phyloP scores from a whole-genome alignment of 805 yeast genomes.

The Candida corydali region DNA sequence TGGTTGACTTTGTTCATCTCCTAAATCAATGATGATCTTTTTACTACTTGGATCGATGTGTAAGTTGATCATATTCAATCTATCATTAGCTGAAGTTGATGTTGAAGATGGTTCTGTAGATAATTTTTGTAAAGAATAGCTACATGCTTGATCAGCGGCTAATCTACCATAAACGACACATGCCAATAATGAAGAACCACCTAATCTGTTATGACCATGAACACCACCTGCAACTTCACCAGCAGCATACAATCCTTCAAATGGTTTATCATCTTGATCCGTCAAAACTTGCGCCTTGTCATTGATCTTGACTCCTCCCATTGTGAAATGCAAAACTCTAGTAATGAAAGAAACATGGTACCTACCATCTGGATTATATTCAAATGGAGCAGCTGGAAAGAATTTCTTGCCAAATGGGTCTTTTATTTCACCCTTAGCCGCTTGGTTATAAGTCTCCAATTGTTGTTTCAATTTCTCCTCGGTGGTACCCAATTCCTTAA shows the following conservation, averaged over 20 bases:
- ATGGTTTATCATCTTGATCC: constrained; percentile 19
- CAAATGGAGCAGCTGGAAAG: constrained; percentile 47
- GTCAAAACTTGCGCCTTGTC: constrained; percentile 42
- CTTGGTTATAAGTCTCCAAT: constrained; percentile 38
- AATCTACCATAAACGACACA: constrained; percentile 43
- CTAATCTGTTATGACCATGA: constrained; percentile 42
- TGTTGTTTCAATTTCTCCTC: constrained; percentile 24
- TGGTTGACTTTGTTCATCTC: constrained; percentile 8
- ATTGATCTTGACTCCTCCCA: constrained; percentile 67
- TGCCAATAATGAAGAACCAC: constrained; percentile 41
- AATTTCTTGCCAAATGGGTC: constrained; percentile 44
- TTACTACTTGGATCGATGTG: constrained; percentile 40
- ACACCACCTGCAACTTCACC: constrained; percentile 46
- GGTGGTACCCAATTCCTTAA: constrained; percentile 31
- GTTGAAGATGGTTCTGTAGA: constrained; percentile 11
- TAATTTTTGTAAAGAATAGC: constrained; percentile 26
- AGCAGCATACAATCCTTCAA: constrained; percentile 38
- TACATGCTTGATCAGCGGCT: constrained; percentile 40
- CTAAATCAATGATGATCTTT: constrained; percentile 32
- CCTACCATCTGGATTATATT: constrained; percentile 23
- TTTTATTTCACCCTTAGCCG: constrained; percentile 37
- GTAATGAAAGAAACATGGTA: constrained; percentile 53
- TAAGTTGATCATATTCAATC: constrained; percentile 40
- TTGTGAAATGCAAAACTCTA: constrained; percentile 62
- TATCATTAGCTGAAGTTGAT: constrained; percentile 20